Conservation (phyloP, 441 rosid genomes). For the Syzygium malaccense region DNA sequence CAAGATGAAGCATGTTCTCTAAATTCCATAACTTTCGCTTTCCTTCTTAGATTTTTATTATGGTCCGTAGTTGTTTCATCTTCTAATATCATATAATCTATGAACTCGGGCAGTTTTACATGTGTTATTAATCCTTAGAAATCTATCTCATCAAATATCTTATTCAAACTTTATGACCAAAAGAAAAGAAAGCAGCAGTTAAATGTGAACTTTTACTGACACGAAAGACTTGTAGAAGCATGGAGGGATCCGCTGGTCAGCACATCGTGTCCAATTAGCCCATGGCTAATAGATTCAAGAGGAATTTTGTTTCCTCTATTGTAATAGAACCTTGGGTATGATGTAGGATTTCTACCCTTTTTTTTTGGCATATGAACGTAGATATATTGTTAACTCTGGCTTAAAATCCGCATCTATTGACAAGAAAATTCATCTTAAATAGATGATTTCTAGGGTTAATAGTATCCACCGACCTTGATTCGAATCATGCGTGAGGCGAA, state of each 20-base stretch:
- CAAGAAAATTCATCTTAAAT: background rate
- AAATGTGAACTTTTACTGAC: background rate
- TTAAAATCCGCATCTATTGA: background rate
- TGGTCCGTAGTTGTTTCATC: background rate
- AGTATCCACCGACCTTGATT: background rate
- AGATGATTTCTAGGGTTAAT: background rate
- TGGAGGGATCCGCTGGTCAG: background rate
- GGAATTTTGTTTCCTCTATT: rapidly evolving
- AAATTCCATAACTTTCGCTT: background rate
- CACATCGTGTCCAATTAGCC: background rate
- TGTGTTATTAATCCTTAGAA: background rate
- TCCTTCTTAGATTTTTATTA: background rate
- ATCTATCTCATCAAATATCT: background rate
- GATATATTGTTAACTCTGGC: background rate
- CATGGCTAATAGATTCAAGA: background rate
- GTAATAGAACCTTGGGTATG: background rate
- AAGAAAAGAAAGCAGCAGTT: background rate
- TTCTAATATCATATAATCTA: background rate
- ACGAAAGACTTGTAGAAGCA: background rate
- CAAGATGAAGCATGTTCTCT: background rate
- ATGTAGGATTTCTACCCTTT: background rate
- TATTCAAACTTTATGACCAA: background rate
- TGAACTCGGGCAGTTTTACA: background rate
- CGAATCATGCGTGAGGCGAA: background rate
- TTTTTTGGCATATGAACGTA: background rate